Percentiles rank a stretch among this genome's conserved stretches.
Conservation (phyloP, 1,284 basidiomycete genomes). For the Pyrrhoderma noxium region DNA sequence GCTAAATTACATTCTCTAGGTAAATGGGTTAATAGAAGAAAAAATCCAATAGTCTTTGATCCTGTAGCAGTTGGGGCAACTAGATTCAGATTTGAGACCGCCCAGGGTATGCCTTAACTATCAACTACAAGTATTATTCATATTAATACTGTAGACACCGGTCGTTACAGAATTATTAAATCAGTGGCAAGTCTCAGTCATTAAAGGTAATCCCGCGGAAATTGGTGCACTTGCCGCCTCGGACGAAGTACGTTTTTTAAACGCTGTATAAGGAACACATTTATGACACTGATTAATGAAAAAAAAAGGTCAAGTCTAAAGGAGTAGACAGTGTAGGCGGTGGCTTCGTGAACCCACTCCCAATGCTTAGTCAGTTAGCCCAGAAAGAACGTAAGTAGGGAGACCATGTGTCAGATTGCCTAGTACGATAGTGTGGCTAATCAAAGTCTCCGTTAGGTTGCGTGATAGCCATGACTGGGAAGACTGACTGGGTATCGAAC, state of each 20-base stretch:
- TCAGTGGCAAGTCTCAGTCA: conserved; percentile 82
- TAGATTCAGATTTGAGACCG: conserved; percentile 54
- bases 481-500: conserved; percentile 82
- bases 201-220: conserved; percentile 95
- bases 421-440: background rate
- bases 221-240: conserved; percentile 73
- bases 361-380: conserved; percentile 68
- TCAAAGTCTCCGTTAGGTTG: conserved; percentile 44
- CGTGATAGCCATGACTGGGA: conserved; percentile 79
- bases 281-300: conserved; percentile 2
- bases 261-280: background rate
- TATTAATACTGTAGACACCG: conserved; percentile 4
- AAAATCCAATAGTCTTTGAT: conserved; percentile 85
- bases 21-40: conserved; percentile 57
- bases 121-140: too few relatives aligned
- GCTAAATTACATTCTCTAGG: conserved; percentile 29
- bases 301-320: conserved; percentile 57
- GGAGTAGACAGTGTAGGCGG: conserved; percentile 84
- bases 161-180: conserved; percentile 59
- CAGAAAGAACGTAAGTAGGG: conserved; percentile 59
- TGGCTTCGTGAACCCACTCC: conserved; percentile 69
- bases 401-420: background rate
- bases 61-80: conserved; percentile 93
- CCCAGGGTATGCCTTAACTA: conserved; percentile 37
- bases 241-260: conserved; percentile 45